Evolutionary conservation across 768 basidiomycete species (phyloP).

Genomic region (Suillus ampliporus): DNA sequence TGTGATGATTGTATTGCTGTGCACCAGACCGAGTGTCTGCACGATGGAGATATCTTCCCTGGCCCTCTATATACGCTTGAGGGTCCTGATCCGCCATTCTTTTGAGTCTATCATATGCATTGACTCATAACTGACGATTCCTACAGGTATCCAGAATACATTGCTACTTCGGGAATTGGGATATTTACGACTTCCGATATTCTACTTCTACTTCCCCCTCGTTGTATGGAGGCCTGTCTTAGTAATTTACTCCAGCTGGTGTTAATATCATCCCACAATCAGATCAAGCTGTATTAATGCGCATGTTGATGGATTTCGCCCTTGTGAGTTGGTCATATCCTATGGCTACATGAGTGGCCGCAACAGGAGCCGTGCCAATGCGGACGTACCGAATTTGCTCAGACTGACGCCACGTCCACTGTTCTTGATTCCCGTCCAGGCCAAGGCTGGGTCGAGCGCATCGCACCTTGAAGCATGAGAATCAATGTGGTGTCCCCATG

Average conservation of each 20-base stretch:
- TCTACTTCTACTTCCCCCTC: constrained; percentile 84
- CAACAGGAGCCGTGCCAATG: background rate
- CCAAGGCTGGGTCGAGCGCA: constrained; percentile 88
- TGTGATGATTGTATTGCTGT: constrained; percentile 42
- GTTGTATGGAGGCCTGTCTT: constrained; percentile 50
- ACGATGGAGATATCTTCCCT: constrained; percentile 39
- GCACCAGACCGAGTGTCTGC: constrained; percentile 42
- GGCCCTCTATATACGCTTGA: constrained; percentile 40
- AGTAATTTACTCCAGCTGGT: background rate
- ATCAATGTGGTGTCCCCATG: background rate
- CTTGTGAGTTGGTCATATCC: constrained; percentile 88
- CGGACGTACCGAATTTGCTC: constrained; percentile 78
- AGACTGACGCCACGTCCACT: constrained; percentile 91
- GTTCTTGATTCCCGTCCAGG: constrained; percentile 95
- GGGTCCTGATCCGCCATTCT: constrained; percentile 34
- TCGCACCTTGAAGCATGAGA: constrained; percentile 63
- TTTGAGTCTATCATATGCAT: background rate
- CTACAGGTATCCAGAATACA: constrained; percentile 7
- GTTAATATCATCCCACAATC: background rate
- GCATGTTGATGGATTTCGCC: constrained; percentile 84
- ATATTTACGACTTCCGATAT: constrained; percentile 80
- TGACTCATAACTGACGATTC: constrained; percentile 1
- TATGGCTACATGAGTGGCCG: constrained; percentile 34
- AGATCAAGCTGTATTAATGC: constrained; percentile 57
- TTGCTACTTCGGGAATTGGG: constrained; percentile 64